Percentiles rank a stretch among this genome's conserved stretches.
These are phyloP conservation scores for Boletus eberwhitei DNA, from an alignment of 768 basidiomycete species.

Conservation along the genomic window DNA sequence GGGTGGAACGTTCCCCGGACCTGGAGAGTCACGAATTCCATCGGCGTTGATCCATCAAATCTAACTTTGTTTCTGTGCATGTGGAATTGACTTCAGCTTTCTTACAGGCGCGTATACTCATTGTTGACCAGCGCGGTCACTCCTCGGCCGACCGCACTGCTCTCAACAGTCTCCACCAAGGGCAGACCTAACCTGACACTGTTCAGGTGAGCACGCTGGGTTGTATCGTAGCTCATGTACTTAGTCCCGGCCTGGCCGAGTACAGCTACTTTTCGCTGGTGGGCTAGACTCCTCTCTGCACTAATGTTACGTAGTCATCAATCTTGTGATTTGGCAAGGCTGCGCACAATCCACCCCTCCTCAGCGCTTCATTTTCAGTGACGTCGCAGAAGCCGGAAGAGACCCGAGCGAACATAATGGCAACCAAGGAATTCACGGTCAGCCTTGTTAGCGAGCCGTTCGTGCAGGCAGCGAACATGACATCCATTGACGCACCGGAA, in stretches of 20 bases:
- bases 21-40: neutral
- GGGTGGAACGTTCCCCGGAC: neutral
- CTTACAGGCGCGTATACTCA: constrained; percentile 39
- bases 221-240: constrained; percentile 9
- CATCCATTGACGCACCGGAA: constrained; percentile 53
- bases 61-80: constrained; percentile 14
- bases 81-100: constrained; percentile 23
- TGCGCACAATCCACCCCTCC: constrained; percentile 60
- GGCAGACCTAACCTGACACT: constrained; percentile 61
- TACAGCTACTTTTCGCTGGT: constrained; percentile 64
- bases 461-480: constrained; percentile 52
- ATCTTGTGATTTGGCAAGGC: constrained; percentile 31
- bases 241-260: constrained; percentile 1
- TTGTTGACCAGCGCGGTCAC: constrained; percentile 56
- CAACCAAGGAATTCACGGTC: constrained; percentile 65
- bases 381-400: constrained; percentile 50
- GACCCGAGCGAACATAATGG: constrained; percentile 61
- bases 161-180: constrained; percentile 53
- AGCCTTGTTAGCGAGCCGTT: constrained; percentile 70
- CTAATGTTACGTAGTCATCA: constrained; percentile 9
- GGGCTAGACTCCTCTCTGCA: constrained; percentile 8
- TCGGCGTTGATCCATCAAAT: constrained; percentile 11
- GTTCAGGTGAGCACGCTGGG: constrained; percentile 48
- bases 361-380: constrained; percentile 58
- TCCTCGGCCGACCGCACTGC: constrained; percentile 61